Base-by-base conservation (phyloP, 257 asterid species). In the Lycium ferocissimum region DNA sequence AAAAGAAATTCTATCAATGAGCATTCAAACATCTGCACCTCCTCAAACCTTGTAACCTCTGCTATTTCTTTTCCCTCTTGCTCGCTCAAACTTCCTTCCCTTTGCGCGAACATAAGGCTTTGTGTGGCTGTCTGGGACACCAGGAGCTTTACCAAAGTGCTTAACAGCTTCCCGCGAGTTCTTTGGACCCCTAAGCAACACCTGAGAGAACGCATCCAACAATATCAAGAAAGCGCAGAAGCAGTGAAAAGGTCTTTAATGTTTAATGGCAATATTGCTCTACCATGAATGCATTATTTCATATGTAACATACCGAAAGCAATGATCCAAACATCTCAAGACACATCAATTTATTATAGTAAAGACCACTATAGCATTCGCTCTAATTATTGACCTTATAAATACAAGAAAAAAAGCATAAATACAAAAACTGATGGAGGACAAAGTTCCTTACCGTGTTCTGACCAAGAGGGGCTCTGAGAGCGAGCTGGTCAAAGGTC, bases 91-190 rank as follows among this genome's bases (percentile, higher is more conserved):
- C 79, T 95, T 95, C 90, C 99, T 90, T 76, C 99, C 99, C 95
- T 94, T 93, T 20, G 98, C 51, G 67, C 98, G 91, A 79, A 95
- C 98, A 65, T 93, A 95, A 7, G 98, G 99, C 91, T 95, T 95
- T 72, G 97, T 92, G 89, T 94, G 98, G 86, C 99, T 95, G 94
- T 92, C 95, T 0, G 99, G 98, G 15, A 95, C 99, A 87, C 99
- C 99, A 51, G 99, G 99, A 62, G 99, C 99, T 35, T 94, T 95
- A 26, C 99, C 99, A 85, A 95, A 95, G 93, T 95, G 99, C 88
- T 88, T 95, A 86, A 94, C 97, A 22, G 98, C 97, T 86, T 95
- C 97, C 66, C 99, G 93, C 2, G 98, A 91, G 85, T 94, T 95
- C 69, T 91, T 84, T 2, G 98, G 91, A 7, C 99, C 98, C 84